Base-by-base conservation (phyloP, 257 asterid genomes). In the Salvia miltiorrhiza region DNA sequence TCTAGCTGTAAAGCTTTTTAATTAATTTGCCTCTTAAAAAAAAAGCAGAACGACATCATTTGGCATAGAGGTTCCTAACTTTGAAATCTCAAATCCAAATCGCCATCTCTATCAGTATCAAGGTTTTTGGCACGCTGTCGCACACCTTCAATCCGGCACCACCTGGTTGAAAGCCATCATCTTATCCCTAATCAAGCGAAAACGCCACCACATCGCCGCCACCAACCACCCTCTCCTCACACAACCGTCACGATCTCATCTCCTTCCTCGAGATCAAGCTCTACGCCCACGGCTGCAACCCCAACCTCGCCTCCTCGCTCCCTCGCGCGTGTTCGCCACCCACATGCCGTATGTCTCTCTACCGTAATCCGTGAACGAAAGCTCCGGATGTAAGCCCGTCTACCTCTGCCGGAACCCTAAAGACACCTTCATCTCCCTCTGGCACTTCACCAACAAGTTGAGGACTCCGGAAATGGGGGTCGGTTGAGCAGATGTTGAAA, bases 331-430 rank as follows among this genome's bases (percentile, higher is more conserved):
- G 17, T 78, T 82, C 12, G 12, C 81, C 6, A 65, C 81, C 8
- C 86, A 82, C 53, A 5, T 75, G 2, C 79, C 81, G 0, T 40
- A 65, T 9, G 11, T 56, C 5, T 69, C 78, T 1, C 52, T 81
- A 0, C 81, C 86, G 1, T 57, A 72, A 7, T 65, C 81, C 0
- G 40, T 78, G 4, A 50, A 47, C 4, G 30, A 23, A 0, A 17
- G 17, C 60, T 28, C 72, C 0, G 2, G 30, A 3, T 72, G 73
- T 72, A 81, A 78, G 81, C 5, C 78, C 14, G 77, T 78, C 43
- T 81, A 81, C 54, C 70, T 81, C 3, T 81, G 81, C 59, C 72
- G 86, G 37, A 63, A 78, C 12, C 79, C 81, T 0, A 81, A 78
- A 53, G 86, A 78, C 69, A 65, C 71, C 13, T 72, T 81, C 57